Conservation (phyloP, 2,329 filamentous ascomycete species). For the Septoria petroselini region DNA sequence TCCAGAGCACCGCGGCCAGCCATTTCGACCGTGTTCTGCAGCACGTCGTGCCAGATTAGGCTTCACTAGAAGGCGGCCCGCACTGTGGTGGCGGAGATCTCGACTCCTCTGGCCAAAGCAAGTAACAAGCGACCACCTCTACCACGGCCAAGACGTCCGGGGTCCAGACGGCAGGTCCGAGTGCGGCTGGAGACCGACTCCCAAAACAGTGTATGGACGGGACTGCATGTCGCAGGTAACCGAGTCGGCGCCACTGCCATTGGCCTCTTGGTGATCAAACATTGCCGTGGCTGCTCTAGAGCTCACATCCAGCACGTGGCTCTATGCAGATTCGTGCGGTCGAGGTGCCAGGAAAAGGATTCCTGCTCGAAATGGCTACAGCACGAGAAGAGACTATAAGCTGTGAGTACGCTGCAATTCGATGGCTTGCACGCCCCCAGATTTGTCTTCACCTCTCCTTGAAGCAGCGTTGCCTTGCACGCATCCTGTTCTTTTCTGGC, state of each 20-base stretch:
- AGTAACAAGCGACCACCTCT: neutral
- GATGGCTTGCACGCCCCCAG: slow-evolving; percentile 6
- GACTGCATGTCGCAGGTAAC: slow-evolving; percentile 2
- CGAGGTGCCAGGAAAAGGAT: slow-evolving; percentile 1
- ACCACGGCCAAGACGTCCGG: neutral
- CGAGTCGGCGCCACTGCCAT: neutral
- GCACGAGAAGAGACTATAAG: slow-evolving; percentile 2
- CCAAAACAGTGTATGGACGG: neutral
- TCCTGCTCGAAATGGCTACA: neutral
- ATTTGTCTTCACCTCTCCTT: neutral
- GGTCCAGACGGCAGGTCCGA: slow-evolving; percentile 9
- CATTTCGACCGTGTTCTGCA: too few relatives aligned
- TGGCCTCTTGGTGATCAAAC: neutral
- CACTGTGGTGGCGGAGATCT: neutral
- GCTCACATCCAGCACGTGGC: slow-evolving; percentile 9
- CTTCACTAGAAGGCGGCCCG: neutral
- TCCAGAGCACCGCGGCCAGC: too few relatives aligned
- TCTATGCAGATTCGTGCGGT: slow-evolving; percentile 7
- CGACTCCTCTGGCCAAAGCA: neutral
- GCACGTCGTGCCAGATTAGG: neutral
- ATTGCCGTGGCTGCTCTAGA: neutral
- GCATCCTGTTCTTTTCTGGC: neutral
- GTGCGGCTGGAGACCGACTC: neutral
- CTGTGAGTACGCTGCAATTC: neutral
- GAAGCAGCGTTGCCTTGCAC: neutral